Conservation (phyloP, 108 stramenopile species). For the Nitzschia sp. region DNA sequence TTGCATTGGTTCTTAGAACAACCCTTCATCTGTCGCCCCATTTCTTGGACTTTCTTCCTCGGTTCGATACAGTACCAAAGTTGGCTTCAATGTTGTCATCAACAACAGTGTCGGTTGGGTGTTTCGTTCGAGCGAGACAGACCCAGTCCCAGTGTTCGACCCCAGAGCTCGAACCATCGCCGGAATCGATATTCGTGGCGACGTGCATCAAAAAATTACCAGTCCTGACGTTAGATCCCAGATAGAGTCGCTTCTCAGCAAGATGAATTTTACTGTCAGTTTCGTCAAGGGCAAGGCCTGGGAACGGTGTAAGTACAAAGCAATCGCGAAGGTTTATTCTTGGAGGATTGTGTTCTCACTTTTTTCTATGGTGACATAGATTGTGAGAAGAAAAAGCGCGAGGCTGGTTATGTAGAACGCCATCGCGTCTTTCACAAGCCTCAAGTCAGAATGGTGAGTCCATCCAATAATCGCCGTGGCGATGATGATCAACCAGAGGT, state of each 20-base stretch:
- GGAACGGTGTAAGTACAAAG: neutral
- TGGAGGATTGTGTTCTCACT: neutral
- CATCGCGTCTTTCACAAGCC: neutral
- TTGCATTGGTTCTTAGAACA: neutral
- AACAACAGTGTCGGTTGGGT: conserved; percentile 13
- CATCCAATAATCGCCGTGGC: neutral
- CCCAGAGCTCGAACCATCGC: neutral
- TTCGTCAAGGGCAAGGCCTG: conserved; percentile 2
- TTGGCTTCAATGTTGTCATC: neutral
- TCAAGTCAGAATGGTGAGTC: neutral
- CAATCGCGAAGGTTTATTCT: neutral
- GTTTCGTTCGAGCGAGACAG: neutral
- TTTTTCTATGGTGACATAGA: neutral
- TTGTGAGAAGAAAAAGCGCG: too few relatives aligned
- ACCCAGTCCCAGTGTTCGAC: neutral
- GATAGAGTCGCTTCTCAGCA: conserved; percentile 1
- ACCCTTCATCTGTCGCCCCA: neutral
- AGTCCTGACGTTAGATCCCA: neutral
- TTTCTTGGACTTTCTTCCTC: conserved; percentile 2
- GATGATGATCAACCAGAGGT: neutral
- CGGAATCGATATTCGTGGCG: neutral
- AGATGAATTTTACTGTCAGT: neutral
- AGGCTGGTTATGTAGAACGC: neutral
- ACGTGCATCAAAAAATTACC: conserved; percentile 2
- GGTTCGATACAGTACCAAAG: conserved; percentile 6